Base-by-base conservation (phyloP, 257 asterid genomes). In the Scutellaria baicalensis region DNA sequence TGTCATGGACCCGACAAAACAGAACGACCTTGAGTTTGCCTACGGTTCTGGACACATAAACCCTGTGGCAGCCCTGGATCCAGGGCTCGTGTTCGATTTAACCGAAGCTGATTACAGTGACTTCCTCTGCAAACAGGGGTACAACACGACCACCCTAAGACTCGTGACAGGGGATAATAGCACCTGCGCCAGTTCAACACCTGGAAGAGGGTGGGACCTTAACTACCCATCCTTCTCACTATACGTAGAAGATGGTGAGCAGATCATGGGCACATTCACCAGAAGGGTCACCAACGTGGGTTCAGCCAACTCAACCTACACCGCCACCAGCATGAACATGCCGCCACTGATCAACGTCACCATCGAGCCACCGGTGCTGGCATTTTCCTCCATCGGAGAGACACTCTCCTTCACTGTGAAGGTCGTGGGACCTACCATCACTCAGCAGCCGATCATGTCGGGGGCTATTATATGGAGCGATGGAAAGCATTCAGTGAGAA, bases 71-170 rank as follows among this genome's bases (percentile, higher is more conserved):
- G 88, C 88, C 8, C 42, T 47, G 14, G 80, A 83, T 44, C 85
- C 85, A 1, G 88, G 88, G 9, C 82, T 80, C 23, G 81, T 83
- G 13, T 83, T 75, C 5, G 77, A 83, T 11, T 81, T 81, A 44
- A 54, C 83, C 1, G 85, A 74, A 70, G 38, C 80, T 5, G 86
- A 84, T 16, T 84, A 84, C 39, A 31, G 74, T 2, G 77, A 74
- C 71, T 84, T 84, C 76, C 86, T 84, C 33, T 84, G 89, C 79
- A 79, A 79, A 54, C 89, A 84, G 50, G 89, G 89, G 31, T 84
- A 84, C 58, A 77, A 84, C 59, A 31, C 72, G 50, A 20, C 88
- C 18, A 69, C 80, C 6, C 80, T 83, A 1, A 64, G 62, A 49
- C 68, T 83, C 11, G 79, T 83, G n/a, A 77, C 87, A 3, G 87